Evolutionary conservation across 306 rosid species (phyloP), one percentile per base, ranked within the genome.

Genomic region (Styphnolobium japonicum): DNA sequence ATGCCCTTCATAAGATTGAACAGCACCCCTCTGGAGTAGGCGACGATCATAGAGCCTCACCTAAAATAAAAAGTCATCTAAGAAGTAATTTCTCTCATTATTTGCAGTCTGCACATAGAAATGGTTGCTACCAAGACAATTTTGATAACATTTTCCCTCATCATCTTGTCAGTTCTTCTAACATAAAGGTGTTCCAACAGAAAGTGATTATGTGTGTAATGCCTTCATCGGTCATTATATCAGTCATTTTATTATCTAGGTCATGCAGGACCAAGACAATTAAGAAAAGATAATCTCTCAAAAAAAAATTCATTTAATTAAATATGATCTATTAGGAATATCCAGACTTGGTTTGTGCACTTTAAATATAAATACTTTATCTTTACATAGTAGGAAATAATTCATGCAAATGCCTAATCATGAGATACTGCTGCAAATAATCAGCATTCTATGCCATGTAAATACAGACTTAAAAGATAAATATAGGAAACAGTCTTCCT

Each of bases 11-110:
- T 90, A 95, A 42, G 85, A 86, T 82, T 95, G 98, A 48, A 92
- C 88, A 19, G 93, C 86, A 29, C 97, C 97, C 84, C 92, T 92
- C 83, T 92, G 90, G 36, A 86, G 81, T 69, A 91, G 78, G 43
- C 98, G 98, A 21, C 79, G 94, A 70, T 92, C 97, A n/a, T 91
- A 95, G 31, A 95, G 92, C 84, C 73, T 86, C 55, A 92, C 79
- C 98, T 92, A 82, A 18, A 85, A 79, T 58, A 70, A 46, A 60
- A 64, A 68, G 51, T 65, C 36, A 39, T 46, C 21, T 71, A 61
- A 80, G 71, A 75, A 64, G 57, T 16, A 37, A 74, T 16, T 73
- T 48, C 49, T 56, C 55, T 27, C 36, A 22, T 49, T 31, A 46
- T 19, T 23, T 34, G 9, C 43, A 62, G 66, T 21, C 43, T 0